phyloP scores from a whole-genome alignment of 2,329 filamentous ascomycete species.

The Trichoderma gracile region DNA sequence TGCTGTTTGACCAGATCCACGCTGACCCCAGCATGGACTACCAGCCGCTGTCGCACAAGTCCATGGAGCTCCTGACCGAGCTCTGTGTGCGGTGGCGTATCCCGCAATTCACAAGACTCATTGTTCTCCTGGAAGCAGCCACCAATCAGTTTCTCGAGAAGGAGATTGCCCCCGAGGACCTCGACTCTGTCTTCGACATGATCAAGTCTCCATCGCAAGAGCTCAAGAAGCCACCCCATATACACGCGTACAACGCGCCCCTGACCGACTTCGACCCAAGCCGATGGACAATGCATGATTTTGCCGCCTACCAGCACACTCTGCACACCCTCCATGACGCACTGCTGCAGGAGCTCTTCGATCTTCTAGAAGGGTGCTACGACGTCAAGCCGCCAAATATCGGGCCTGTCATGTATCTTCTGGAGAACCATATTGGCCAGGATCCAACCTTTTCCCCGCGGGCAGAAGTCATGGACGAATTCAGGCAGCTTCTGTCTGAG shows the following conservation, averaged over 20 bases:
- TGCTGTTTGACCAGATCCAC: conserved; percentile 65
- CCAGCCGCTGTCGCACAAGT: conserved; percentile 70
- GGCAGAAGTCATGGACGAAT: conserved; percentile 69
- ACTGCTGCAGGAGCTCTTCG: conserved; percentile 82
- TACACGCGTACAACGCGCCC: conserved; percentile 53
- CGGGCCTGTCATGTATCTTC: conserved; percentile 73
- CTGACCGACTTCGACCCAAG: conserved; percentile 59
- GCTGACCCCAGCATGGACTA: conserved; percentile 52
- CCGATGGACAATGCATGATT: conserved; percentile 69
- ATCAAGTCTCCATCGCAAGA: conserved; percentile 71
- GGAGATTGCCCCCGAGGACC: conserved; percentile 75
- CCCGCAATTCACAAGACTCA: conserved; percentile 75
- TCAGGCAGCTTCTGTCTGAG: conserved; percentile 68
- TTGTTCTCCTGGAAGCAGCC: conserved; percentile 81
- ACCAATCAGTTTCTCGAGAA: conserved; percentile 82
- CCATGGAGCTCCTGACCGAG: conserved; percentile 80
- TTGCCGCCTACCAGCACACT: conserved; percentile 70
- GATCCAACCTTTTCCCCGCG: conserved; percentile 75
- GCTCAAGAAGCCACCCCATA: conserved; percentile 61
- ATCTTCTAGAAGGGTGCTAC: conserved; percentile 84
- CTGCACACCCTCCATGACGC: conserved; percentile 76
- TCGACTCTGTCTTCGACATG: conserved; percentile 81
- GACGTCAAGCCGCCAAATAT: conserved; percentile 83
- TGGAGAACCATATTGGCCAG: conserved; percentile 78
- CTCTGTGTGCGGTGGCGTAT: conserved; percentile 87